Evolutionary conservation across 495 filamentous ascomycete genomes (phyloP).

Genomic region (Polyplosphaeria fusca): DNA sequence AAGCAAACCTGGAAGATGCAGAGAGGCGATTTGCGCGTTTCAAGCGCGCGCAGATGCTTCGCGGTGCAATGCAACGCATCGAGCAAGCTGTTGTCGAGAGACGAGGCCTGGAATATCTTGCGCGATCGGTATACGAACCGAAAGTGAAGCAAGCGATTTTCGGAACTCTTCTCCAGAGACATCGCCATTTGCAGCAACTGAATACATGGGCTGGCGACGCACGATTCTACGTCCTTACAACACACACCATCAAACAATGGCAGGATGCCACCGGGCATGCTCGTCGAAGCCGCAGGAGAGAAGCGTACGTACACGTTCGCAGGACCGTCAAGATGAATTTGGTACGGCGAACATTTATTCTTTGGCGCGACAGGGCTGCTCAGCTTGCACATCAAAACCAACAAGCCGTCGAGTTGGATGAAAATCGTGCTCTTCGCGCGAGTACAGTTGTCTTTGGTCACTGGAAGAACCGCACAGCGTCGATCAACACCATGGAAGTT

Average conservation of each 20-base stretch:
- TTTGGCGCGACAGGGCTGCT: conserved; percentile 49
- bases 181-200: conserved; percentile 49
- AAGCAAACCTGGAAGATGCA: conserved; percentile 19
- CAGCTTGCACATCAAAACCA: conserved; percentile 40
- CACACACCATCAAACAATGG: conserved; percentile 55
- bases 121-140: conserved; percentile 54
- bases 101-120: conserved; percentile 34
- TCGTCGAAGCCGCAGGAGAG: conserved; percentile 54
- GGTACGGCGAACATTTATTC: conserved; percentile 45
- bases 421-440: conserved; percentile 40
- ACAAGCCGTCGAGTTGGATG: conserved; percentile 40
- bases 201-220: conserved; percentile 55
- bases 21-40: conserved; percentile 20
- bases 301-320: conserved; percentile 58
- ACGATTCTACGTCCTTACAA: conserved; percentile 57
- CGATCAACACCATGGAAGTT: background rate
- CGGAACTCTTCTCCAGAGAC: conserved; percentile 47
- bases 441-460: conserved; percentile 4
- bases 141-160: conserved; percentile 51
- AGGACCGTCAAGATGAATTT: conserved; percentile 58
- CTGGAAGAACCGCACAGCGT: conserved; percentile 15
- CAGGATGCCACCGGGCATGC: conserved; percentile 50
- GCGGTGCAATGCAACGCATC: conserved; percentile 8
- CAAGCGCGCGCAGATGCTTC: conserved; percentile 10
- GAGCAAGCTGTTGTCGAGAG: conserved; percentile 11